Conservation (phyloP, 1,139 yeast species). For the Scheffersomyces parashehatae region DNA sequence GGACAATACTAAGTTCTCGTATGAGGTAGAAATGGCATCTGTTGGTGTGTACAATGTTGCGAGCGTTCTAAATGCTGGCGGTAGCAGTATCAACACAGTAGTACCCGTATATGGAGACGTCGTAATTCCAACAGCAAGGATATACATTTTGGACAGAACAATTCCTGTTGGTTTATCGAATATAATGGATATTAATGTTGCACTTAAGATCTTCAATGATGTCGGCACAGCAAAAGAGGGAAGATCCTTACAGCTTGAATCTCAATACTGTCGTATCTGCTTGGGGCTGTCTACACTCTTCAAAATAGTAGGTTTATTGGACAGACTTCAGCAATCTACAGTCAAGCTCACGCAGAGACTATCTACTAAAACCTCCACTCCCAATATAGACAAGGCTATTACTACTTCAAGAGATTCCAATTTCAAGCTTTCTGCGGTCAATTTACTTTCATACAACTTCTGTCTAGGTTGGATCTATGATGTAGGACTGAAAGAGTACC, state of each 20-base stretch:
- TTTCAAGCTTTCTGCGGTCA: slow-evolving; percentile 48
- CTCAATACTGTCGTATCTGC: slow-evolving; percentile 58
- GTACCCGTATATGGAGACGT: slow-evolving; percentile 42
- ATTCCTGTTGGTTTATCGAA: slow-evolving; percentile 48
- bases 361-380: not conserved
- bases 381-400: not conserved
- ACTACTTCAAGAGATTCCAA: slow-evolving; percentile 5
- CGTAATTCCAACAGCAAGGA: slow-evolving; percentile 40
- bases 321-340: slow-evolving; percentile 7
- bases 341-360: not conserved
- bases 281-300: slow-evolving; percentile 53
- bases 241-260: slow-evolving; percentile 57
- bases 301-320: slow-evolving; percentile 29
- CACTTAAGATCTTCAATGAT: slow-evolving; percentile 39
- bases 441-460: slow-evolving; percentile 62
- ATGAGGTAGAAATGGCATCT: slow-evolving; percentile 32
- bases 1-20: slow-evolving; percentile 32
- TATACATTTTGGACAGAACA: slow-evolving; percentile 36
- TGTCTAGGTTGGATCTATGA: slow-evolving; percentile 77
- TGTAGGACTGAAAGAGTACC: slow-evolving; percentile 42
- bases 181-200: slow-evolving; percentile 41
- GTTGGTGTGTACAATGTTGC: slow-evolving; percentile 23
- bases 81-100: slow-evolving; percentile 2
- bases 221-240: slow-evolving; percentile 16
- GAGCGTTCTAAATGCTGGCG: not conserved